Conservation (phyloP, 2,329 filamentous ascomycete genomes). For the Penicillium sp. region DNA sequence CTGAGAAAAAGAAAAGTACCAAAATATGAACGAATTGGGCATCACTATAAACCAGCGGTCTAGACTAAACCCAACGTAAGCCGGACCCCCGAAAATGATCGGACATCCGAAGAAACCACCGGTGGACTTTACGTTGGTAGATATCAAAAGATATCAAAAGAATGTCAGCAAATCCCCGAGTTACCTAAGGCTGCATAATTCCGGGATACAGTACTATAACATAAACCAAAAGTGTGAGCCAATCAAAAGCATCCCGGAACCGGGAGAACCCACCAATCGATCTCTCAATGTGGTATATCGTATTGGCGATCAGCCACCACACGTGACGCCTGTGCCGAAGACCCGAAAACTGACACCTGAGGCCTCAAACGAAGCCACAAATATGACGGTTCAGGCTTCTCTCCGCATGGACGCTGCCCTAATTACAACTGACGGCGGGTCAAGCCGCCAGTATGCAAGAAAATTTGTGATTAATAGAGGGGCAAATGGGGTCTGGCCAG, state of each 20-base stretch:
- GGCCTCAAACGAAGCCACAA: background rate
- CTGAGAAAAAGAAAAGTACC: background rate
- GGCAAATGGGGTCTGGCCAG: background rate
- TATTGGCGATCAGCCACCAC: background rate
- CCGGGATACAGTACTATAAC: background rate
- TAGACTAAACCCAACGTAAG: background rate
- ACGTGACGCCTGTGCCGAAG: conserved; percentile 5
- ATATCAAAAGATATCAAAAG: background rate
- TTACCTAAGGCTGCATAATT: background rate
- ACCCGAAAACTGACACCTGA: conserved; percentile 2
- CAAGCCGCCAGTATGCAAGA: background rate
- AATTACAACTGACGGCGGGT: background rate
- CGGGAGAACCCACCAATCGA: background rate
- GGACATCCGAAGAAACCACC: background rate
- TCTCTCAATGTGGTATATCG: background rate
- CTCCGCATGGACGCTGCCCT: background rate
- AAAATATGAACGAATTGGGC: background rate
- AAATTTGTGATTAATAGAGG: background rate
- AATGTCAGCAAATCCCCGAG: background rate
- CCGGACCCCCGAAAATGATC: background rate
- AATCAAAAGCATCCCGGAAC: background rate
- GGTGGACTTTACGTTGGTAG: too few species aligned
- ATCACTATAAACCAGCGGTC: background rate
- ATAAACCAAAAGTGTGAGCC: background rate
- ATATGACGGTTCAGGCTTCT: background rate